These are phyloP conservation scores for Mycosphaerella arachidis DNA, from an alignment of 2,329 filamentous ascomycete species.

Conservation along the genomic window DNA sequence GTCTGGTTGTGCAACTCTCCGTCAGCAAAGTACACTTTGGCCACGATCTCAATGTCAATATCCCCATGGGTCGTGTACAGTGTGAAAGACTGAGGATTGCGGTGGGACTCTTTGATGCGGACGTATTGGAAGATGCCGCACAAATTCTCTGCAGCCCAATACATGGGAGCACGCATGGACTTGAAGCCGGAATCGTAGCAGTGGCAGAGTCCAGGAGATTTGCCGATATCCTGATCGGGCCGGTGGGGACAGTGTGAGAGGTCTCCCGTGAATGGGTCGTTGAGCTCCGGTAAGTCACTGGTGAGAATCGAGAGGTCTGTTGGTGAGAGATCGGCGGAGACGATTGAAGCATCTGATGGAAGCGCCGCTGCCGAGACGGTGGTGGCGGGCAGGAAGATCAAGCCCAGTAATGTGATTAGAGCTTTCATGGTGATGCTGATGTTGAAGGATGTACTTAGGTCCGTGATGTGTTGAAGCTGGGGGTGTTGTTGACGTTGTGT, in stretches of 20 bases:
- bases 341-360: background rate
- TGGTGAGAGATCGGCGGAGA: background rate
- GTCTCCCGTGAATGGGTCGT: too few relatives aligned
- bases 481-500: too few relatives aligned
- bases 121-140: background rate
- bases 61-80: background rate
- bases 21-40: background rate
- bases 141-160: background rate
- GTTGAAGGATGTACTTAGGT: too few relatives aligned
- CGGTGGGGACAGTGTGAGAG: too few relatives aligned
- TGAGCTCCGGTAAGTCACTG: too few relatives aligned
- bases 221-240: background rate
- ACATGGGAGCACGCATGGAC: background rate
- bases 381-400: background rate
- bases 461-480: too few relatives aligned
- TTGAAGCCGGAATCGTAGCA: background rate
- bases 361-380: background rate
- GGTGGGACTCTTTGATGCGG: background rate
- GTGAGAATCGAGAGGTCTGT: background rate
- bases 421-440: background rate
- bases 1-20: background rate
- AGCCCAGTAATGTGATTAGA: background rate
- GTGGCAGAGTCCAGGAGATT: background rate
- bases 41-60: background rate
- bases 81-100: background rate